Evolutionary conservation across 2,329 filamentous ascomycete species (phyloP).

Genomic region (Fonsecaea pedrosoi): DNA sequence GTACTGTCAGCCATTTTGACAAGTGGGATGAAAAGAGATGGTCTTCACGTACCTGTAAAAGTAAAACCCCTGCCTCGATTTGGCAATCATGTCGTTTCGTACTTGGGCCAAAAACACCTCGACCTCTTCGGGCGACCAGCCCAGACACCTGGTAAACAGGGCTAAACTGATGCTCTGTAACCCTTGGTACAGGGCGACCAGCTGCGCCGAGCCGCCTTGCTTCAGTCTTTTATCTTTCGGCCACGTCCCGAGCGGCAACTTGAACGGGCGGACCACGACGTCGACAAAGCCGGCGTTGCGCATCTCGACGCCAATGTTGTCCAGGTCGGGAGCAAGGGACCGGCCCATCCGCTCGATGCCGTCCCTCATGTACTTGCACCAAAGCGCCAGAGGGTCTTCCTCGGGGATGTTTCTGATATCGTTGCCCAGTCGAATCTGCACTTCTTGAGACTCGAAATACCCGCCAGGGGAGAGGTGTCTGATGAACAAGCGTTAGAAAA

Average conservation of each 20-base stretch:
- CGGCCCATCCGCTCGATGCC: background rate
- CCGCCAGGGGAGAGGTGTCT: constrained; percentile 47
- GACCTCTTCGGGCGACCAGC: constrained; percentile 42
- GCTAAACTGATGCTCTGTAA: constrained; percentile 40
- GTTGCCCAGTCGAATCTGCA: constrained; percentile 1
- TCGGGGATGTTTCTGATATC: background rate
- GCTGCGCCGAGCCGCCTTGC: constrained; percentile 40
- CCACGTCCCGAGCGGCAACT: constrained; percentile 42
- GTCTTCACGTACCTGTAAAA: too few species aligned
- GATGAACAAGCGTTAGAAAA: background rate
- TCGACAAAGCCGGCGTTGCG: constrained; percentile 42
- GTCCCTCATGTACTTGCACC: background rate
- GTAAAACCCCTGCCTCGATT: too few species aligned
- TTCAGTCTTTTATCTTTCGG: constrained; percentile 41
- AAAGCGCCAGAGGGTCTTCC: background rate
- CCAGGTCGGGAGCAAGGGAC: background rate
- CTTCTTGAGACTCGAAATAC: constrained; percentile 49
- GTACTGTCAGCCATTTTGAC: too few species aligned
- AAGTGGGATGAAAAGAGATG: too few species aligned
- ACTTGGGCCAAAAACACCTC: constrained; percentile 40
- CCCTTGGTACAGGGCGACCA: constrained; percentile 34
- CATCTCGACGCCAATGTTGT: constrained; percentile 35
- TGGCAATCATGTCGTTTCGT: background rate
- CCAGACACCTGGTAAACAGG: constrained; percentile 11
- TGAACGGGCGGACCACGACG: constrained; percentile 30